Conservation (phyloP, 495 filamentous ascomycete species). For the Trichoderma asperelloides region DNA sequence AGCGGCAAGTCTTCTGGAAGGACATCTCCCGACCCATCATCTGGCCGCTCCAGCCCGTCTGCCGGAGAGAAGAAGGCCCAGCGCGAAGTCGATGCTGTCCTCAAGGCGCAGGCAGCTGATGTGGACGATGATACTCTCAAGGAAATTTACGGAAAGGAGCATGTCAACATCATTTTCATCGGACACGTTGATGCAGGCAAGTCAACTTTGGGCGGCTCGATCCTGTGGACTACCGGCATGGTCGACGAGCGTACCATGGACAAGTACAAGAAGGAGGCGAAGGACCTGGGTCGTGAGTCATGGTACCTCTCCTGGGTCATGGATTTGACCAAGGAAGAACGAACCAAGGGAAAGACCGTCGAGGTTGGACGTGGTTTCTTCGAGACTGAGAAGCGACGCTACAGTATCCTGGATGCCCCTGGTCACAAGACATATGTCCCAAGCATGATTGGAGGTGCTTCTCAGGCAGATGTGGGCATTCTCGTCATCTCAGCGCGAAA, state of each 20-base stretch:
- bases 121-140: slow-evolving; percentile 85
- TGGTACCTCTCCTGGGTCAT: slow-evolving; percentile 98
- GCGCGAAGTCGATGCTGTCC: slow-evolving; percentile 74
- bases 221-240: slow-evolving; percentile 92
- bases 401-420: slow-evolving; percentile 92
- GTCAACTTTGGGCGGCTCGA: slow-evolving; percentile 85
- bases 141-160: slow-evolving; percentile 97
- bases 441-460: slow-evolving; percentile 90
- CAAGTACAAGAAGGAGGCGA: slow-evolving; percentile 94
- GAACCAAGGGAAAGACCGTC: slow-evolving; percentile 95
- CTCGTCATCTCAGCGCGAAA: slow-evolving; percentile 95
- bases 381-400: slow-evolving; percentile 79
- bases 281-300: slow-evolving; percentile 89
- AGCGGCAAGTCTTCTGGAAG: slow-evolving; percentile 37
- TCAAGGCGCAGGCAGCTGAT: slow-evolving; percentile 78
- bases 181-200: slow-evolving; percentile 98
- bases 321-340: slow-evolving; percentile 92
- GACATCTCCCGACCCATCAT: slow-evolving; percentile 67
- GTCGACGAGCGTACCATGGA: slow-evolving; percentile 97
- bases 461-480: slow-evolving; percentile 91
- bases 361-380: slow-evolving; percentile 96
- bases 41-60: slow-evolving; percentile 66
- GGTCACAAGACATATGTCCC: slow-evolving; percentile 96
- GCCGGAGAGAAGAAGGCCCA: slow-evolving; percentile 42
- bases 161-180: slow-evolving; percentile 97